A percentile compares a stretch with the other conserved stretches of the same genome.
These are phyloP conservation scores for Podaxis sp. DNA, from an alignment of 768 basidiomycete genomes.

Conservation along the genomic window DNA sequence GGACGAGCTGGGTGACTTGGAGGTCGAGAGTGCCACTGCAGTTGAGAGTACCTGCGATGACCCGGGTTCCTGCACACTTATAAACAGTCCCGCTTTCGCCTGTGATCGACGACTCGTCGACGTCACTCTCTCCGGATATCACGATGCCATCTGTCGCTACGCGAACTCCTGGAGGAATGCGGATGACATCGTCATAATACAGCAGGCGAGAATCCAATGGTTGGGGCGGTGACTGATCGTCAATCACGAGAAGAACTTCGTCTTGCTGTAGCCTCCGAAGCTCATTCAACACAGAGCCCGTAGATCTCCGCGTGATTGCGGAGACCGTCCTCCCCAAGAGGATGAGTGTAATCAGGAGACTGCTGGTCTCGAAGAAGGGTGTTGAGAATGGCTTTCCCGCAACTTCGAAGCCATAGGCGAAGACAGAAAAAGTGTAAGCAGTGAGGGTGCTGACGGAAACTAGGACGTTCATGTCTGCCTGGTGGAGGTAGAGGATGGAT, in stretches of 20 bases:
- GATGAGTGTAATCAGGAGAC: not conserved
- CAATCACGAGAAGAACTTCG: not conserved
- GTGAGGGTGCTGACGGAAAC: not conserved
- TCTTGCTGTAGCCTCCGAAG: not conserved
- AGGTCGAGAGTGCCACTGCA: not conserved
- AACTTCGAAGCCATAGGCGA: not conserved
- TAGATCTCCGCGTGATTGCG: not conserved
- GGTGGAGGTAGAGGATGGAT: not conserved
- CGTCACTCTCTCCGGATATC: not conserved
- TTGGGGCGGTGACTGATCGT: not conserved
- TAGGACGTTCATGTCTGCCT: not conserved
- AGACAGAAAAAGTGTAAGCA: not conserved
- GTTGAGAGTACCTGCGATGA: not conserved
- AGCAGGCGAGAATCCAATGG: not conserved
- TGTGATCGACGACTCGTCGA: not conserved
- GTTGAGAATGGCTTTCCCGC: not conserved
- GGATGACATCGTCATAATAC: not conserved
- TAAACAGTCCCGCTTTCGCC: not conserved
- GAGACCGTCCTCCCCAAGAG: not conserved
- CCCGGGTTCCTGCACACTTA: not conserved
- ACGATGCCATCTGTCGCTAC: not conserved
- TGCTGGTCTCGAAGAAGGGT: not conserved
- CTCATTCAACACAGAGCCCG: not conserved
- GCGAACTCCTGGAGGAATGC: not conserved
- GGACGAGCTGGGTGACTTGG: not conserved